Evolutionary conservation across 176 grass and related monocot genomes (phyloP).

Genomic region (Carex parvula): DNA sequence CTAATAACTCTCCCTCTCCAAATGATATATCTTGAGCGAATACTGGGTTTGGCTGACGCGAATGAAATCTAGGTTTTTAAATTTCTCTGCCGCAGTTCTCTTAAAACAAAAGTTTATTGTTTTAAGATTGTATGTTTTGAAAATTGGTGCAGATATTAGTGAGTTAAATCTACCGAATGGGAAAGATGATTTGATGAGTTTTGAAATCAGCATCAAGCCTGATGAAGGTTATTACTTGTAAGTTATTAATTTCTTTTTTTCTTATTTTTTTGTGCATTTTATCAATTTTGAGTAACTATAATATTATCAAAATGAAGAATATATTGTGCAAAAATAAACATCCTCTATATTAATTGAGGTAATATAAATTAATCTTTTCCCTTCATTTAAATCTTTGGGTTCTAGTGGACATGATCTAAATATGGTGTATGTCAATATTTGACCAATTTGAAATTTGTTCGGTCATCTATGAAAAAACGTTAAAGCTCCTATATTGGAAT

Average conservation of each 20-base stretch:
- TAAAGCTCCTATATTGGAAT: too few species aligned
- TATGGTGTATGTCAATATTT: neutral
- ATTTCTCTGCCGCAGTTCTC: too few species aligned
- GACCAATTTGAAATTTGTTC: neutral
- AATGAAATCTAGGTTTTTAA: too few species aligned
- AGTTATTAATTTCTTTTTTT: slow-evolving; percentile 17
- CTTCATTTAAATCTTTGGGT: neutral
- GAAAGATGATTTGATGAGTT: slow-evolving; percentile 80
- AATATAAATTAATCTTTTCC: too few species aligned
- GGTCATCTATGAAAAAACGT: too few species aligned
- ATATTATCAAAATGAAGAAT: too few species aligned
- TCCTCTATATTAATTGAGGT: slow-evolving; percentile 10
- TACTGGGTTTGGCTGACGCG: too few species aligned
- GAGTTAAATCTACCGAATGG: slow-evolving; percentile 66
- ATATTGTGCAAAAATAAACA: neutral
- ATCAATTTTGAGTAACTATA: neutral
- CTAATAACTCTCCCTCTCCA: too few species aligned
- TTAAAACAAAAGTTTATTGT: too few species aligned
- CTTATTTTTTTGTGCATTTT: neutral
- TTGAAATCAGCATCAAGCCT: slow-evolving; percentile 49
- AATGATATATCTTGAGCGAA: too few species aligned
- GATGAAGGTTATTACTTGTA: slow-evolving; percentile 73
- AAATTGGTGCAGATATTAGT: too few species aligned
- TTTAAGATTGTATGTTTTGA: too few species aligned
- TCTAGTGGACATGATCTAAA: neutral